Base-by-base conservation (phyloP, 2,329 filamentous ascomycete genomes). In the Aphanoascus verrucosus region DNA sequence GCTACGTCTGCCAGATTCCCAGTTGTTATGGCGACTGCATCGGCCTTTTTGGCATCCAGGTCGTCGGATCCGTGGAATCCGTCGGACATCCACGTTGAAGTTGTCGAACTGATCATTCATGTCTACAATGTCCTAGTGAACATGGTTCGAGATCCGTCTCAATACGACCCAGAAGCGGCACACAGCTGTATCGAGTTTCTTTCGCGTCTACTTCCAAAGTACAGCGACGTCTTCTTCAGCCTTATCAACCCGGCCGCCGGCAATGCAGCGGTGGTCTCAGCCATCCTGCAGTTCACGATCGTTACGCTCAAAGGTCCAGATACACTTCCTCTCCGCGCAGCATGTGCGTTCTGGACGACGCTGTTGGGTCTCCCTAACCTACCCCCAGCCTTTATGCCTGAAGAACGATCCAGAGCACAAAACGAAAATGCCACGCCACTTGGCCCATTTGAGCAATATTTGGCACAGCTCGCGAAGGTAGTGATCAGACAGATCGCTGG, bases 181-280 rank as follows among this genome's bases (percentile, higher is more conserved):
- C 70, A 73, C 54, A 71, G 69, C 40, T 69, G 70, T 4, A 71
- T 74, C 50, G 72, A 74, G 42, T 74, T 74, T 57, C 62, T 74
- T 7, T 64, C 66, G 15, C 65, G 70, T 34, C 61, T 72, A 7
- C 60, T 74, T 5, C 67, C 68, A 11, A 73, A 72, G 57, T 73
- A 72, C 55, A 62, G 68, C 45, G 52, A 60, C 0, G 59, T 66
- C 17, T 64, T 74, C 23, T 72, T 73, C 55, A 59, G 63, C 7
- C 59, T 71, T 9, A 43, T 32, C 15, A 32, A 64, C 12, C 60
- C 60, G 14, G 53, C 44, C 15, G 46, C 54, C 23, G 47, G 64
- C 17, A 57, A 60, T 12, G 63, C 62, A 5, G 62, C 65, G 1
- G 61, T 67, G 3, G 61, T 70, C 12, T 62, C 61, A 12, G 63